A percentile compares a stretch with the other conserved stretches of the same genome.
Conservation (phyloP, 192 early-diverging fungal genomes). For the Thoreauomyces humboldtii region DNA sequence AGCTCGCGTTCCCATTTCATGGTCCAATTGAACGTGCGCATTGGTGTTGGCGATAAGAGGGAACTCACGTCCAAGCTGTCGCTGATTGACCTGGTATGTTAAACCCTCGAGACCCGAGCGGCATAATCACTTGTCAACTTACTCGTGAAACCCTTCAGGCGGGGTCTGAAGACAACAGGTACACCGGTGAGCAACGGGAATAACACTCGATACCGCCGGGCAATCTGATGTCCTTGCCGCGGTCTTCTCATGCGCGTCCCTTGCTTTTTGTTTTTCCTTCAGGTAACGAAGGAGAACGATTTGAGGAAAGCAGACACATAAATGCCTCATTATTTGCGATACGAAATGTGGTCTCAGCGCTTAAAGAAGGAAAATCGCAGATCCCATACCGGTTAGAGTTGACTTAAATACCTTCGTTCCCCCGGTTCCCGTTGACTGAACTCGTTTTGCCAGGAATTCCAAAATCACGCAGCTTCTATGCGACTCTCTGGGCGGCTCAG, state of each 20-base stretch:
- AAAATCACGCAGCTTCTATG: constrained; percentile 29
- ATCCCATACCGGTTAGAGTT: constrained; percentile 25
- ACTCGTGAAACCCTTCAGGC: too few species aligned
- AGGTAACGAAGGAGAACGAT: constrained; percentile 24
- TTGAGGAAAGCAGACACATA: constrained; percentile 28
- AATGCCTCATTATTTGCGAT: constrained; percentile 29
- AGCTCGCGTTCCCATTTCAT: constrained; percentile 30
- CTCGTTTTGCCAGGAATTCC: too few species aligned
- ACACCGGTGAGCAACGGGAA: too few species aligned
- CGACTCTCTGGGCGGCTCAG: constrained; percentile 27
- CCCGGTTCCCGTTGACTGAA: too few species aligned
- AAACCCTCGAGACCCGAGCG: too few species aligned
- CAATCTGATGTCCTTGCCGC: too few species aligned
- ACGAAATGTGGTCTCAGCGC: constrained; percentile 15
- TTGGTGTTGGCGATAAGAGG: not conserved
- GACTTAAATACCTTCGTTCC: not conserved
- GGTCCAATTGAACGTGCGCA: constrained; percentile 23
- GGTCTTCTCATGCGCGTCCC: too few species aligned
- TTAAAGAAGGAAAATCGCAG: constrained; percentile 21
- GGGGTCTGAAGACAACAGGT: constrained; percentile 28
- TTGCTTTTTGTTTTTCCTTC: too few species aligned
- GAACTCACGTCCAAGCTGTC: constrained; percentile 24
- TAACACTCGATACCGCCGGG: too few species aligned
- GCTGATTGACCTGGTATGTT: constrained; percentile 26
- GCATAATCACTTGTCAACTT: not conserved